phyloP scores from a whole-genome alignment of 1,284 basidiomycete species.

The Trichosporon inkin region DNA sequence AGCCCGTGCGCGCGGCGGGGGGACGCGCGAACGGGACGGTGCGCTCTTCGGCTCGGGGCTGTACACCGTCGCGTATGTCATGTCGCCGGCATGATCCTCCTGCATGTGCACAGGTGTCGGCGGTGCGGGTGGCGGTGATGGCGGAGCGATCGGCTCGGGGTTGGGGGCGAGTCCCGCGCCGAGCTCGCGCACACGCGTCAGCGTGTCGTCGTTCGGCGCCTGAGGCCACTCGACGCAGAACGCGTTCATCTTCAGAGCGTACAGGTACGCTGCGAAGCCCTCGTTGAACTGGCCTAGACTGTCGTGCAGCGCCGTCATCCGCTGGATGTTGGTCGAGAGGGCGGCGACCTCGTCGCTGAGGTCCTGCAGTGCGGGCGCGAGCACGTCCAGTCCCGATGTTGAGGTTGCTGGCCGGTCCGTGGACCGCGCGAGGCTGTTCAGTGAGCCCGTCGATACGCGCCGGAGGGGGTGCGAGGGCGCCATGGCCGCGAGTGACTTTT shows the following conservation, averaged over 20 bases:
- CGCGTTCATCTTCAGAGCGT: constrained; percentile 90
- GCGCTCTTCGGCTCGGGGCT: constrained; percentile 13
- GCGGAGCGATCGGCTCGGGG: constrained; percentile 1
- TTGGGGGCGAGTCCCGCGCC: neutral
- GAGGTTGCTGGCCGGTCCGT: constrained; percentile 60
- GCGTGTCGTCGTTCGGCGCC: constrained; percentile 30
- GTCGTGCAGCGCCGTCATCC: constrained; percentile 65
- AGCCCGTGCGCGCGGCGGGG: constrained; percentile 2
- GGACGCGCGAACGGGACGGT: neutral
- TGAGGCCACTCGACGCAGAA: constrained; percentile 84
- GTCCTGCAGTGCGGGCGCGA: constrained; percentile 76
- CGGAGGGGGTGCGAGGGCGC: constrained; percentile 60
- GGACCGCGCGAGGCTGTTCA: constrained; percentile 74
- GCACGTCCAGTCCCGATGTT: constrained; percentile 76
- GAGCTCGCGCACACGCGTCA: constrained; percentile 56
- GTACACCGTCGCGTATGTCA: constrained; percentile 46
- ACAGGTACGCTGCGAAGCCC: constrained; percentile 84
- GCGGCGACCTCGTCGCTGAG: constrained; percentile 80
- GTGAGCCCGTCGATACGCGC: constrained; percentile 84
- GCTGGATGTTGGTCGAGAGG: constrained; percentile 69
- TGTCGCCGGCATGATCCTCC: constrained; percentile 25
- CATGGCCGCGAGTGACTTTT: neutral
- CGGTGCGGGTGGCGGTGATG: neutral
- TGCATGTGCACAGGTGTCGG: neutral
- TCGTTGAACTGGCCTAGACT: constrained; percentile 85